Percentiles rank a stretch among this genome's conserved stretches.
These are phyloP conservation scores for Boletus speciosus DNA, from an alignment of 768 basidiomycete genomes.

Conservation along the genomic window DNA sequence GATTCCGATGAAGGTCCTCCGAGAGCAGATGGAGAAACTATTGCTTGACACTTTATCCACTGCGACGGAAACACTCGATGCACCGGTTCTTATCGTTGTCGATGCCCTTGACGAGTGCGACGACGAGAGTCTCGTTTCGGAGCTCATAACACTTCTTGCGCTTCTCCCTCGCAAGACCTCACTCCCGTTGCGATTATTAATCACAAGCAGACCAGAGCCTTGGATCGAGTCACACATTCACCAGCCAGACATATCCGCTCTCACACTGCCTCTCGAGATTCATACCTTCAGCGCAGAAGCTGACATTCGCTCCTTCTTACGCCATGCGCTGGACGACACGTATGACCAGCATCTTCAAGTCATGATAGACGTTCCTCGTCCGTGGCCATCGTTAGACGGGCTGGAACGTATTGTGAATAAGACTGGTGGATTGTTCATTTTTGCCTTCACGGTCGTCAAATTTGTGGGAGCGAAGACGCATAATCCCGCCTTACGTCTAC, in stretches of 20 bases:
- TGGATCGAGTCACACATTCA: constrained; percentile 22
- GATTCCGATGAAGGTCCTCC: constrained; percentile 26
- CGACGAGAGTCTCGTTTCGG: constrained; percentile 22
- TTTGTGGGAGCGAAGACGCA: too few relatives aligned
- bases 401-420: too few relatives aligned
- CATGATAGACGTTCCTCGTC: too few relatives aligned
- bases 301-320: too few relatives aligned
- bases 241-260: constrained; percentile 6
- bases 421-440: too few relatives aligned
- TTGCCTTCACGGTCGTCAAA: too few relatives aligned
- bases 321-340: too few relatives aligned
- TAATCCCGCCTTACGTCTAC: too few relatives aligned
- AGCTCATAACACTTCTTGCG: constrained; percentile 22
- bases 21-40: constrained; percentile 28
- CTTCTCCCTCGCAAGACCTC: constrained; percentile 10
- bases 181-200: constrained; percentile 23
- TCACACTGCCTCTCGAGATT: constrained; percentile 16
- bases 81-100: constrained; percentile 19
- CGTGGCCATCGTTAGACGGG: too few relatives aligned
- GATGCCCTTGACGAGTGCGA: constrained; percentile 29
- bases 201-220: constrained; percentile 24
- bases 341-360: too few relatives aligned
- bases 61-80: constrained; percentile 1
- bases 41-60: constrained; percentile 19
- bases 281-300: constrained; percentile 14